Percentiles rank a stretch among this genome's conserved stretches.
Evolutionary conservation across 495 filamentous ascomycete species (phyloP).

Genomic region (Penicillium cinerascens): DNA sequence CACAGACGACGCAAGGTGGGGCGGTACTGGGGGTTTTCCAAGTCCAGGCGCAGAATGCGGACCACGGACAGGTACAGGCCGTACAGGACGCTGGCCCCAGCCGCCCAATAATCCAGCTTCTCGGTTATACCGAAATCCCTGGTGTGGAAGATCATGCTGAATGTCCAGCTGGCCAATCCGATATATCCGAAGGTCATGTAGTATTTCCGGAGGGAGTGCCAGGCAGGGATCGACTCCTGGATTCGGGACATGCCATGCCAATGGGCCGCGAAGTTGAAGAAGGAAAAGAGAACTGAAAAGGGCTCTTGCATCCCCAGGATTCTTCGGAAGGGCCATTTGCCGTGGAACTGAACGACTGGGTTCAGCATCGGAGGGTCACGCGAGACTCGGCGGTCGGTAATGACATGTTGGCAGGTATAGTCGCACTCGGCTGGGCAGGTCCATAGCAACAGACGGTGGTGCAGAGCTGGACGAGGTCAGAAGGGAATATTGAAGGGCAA

Average conservation of each 20-base stretch:
- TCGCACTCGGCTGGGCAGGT: conserved; percentile 90
- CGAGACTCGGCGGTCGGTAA: conserved; percentile 69
- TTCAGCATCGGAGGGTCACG: conserved; percentile 59
- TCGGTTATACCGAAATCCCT: conserved; percentile 84
- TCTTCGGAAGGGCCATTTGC: conserved; percentile 97
- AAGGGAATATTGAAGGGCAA: not conserved
- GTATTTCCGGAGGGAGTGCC: conserved; percentile 73
- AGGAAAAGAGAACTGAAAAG: conserved; percentile 86
- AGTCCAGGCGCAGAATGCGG: conserved; percentile 77
- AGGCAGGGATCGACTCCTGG: conserved; percentile 61
- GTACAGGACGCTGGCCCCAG: conserved; percentile 86
- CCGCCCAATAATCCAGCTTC: conserved; percentile 93
- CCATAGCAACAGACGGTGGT: conserved; percentile 53
- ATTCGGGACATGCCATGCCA: conserved; percentile 70
- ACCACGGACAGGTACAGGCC: conserved; percentile 82
- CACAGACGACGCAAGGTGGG: conserved; percentile 63
- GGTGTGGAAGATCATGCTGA: conserved; percentile 86
- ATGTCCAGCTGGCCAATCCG: conserved; percentile 78
- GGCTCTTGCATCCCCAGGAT: conserved; percentile 93
- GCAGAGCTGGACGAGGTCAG: conserved; percentile 34
- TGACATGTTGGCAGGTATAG: conserved; percentile 95
- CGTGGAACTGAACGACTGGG: conserved; percentile 87
- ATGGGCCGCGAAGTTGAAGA: conserved; percentile 88
- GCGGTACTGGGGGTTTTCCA: conserved; percentile 49
- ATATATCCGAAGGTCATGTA: conserved; percentile 80